Evolutionary conservation across 768 basidiomycete species (phyloP).

Genomic region (Lactifluus rugatus): DNA sequence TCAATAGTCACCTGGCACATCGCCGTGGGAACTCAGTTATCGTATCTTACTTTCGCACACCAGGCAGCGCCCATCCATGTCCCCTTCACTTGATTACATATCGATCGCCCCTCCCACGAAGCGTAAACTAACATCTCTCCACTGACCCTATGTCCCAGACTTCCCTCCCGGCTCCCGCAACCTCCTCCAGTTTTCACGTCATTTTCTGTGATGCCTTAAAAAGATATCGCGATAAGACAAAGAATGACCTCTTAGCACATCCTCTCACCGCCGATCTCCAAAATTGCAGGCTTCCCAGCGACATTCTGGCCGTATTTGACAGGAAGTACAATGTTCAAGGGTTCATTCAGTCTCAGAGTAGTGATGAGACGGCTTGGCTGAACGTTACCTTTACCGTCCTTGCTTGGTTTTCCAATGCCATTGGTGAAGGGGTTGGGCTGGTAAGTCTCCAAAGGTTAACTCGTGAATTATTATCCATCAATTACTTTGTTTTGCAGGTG

Average conservation of each 20-base stretch:
- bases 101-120: no score
- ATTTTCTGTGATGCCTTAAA: background rate
- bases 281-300: background rate
- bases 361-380: background rate
- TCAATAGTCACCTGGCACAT: no score
- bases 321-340: background rate
- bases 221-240: background rate
- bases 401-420: background rate
- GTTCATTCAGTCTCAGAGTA: background rate
- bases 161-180: background rate
- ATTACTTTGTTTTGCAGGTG: background rate
- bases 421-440: background rate
- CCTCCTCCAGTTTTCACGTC: background rate
- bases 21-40: no score
- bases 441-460: background rate
- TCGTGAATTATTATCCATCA: no score
- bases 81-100: no score
- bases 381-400: background rate
- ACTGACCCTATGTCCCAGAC: background rate
- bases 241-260: background rate
- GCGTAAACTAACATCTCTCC: constrained; percentile 22
- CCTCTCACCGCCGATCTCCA: background rate
- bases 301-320: background rate
- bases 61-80: background rate
- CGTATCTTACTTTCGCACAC: no score